These are phyloP conservation scores for Hypericum perforatum DNA, from an alignment of 345 rosid genomes.

Conservation along the genomic window DNA sequence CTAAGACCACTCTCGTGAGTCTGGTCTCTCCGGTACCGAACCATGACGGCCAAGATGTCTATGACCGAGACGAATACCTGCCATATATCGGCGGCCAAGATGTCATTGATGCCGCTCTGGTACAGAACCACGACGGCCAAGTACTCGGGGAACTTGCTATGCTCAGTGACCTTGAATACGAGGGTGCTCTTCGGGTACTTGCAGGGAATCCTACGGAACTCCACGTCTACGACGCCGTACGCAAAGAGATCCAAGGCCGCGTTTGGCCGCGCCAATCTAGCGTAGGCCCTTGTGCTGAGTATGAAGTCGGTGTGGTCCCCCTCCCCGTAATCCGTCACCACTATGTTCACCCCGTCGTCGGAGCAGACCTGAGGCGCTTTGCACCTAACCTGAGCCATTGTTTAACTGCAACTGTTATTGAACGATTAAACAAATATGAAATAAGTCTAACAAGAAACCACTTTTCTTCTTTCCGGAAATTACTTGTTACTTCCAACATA, in stretches of 20 bases:
- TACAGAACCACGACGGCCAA: conserved; percentile 2
- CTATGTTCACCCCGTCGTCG: conserved; percentile 5
- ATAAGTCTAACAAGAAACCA: too few species aligned
- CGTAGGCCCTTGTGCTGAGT: conserved; percentile 3
- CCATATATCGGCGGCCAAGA: not conserved
- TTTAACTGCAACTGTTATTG: too few species aligned
- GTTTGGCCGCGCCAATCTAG: conserved; percentile 1
- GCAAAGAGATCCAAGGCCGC: not conserved
- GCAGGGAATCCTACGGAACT: conserved; percentile 1
- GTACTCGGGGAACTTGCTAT: conserved; percentile 6
- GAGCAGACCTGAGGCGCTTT: conserved; percentile 2
- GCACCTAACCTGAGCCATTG: conserved; percentile 5
- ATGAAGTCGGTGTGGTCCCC: conserved; percentile 8
- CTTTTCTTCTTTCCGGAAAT: too few species aligned
- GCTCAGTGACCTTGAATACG: not conserved
- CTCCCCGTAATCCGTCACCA: conserved; percentile 4
- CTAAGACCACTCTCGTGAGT: too few species aligned
- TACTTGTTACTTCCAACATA: too few species aligned
- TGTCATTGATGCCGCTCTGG: not conserved
- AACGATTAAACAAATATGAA: too few species aligned
- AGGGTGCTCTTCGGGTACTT: not conserved
- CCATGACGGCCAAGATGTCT: too few species aligned
- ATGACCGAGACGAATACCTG: not conserved
- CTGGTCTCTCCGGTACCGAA: too few species aligned
- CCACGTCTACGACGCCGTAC: conserved; percentile 2